These are phyloP conservation scores for Hygrophoropsis aurantiaca DNA, from an alignment of 768 basidiomycete species.

Conservation along the genomic window DNA sequence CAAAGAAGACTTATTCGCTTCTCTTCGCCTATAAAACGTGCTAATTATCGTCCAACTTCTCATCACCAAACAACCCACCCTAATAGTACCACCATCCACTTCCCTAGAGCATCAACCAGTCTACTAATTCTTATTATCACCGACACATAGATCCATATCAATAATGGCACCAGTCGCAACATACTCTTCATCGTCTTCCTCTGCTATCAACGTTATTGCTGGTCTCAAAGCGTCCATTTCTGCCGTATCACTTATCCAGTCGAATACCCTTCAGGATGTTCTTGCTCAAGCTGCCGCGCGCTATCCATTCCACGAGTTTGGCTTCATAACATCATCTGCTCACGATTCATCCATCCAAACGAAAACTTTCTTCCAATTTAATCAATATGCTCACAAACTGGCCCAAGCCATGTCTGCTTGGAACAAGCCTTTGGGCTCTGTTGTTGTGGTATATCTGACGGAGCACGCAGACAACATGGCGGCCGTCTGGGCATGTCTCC, in stretches of 20 bases:
- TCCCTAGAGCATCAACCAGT: too few species aligned
- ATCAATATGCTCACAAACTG: conserved; percentile 12
- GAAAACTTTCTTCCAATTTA: conserved; percentile 21
- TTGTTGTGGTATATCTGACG: conserved; percentile 28
- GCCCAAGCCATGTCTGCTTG: conserved; percentile 21
- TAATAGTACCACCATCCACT: too few species aligned
- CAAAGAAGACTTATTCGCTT: too few species aligned
- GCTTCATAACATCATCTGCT: conserved; percentile 26
- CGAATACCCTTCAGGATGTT: conserved; percentile 20
- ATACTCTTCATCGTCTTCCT: not conserved
- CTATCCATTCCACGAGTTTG: conserved; percentile 24
- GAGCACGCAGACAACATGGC: conserved; percentile 35
- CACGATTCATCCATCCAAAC: conserved; percentile 28
- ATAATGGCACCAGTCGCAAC: not conserved
- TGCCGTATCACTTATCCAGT: not conserved
- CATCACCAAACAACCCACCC: too few species aligned
- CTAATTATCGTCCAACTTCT: too few species aligned
- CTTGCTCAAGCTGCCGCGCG: conserved; percentile 17
- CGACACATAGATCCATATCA: not conserved
- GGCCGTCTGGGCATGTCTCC: conserved; percentile 29
- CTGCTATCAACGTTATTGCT: not conserved
- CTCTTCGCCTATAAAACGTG: too few species aligned
- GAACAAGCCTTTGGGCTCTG: conserved; percentile 23
- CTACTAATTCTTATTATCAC: too few species aligned
- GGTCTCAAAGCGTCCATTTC: not conserved